Evolutionary conservation across 2,329 filamentous ascomycete genomes (phyloP).

Genomic region (Cercospora berteroae): DNA sequence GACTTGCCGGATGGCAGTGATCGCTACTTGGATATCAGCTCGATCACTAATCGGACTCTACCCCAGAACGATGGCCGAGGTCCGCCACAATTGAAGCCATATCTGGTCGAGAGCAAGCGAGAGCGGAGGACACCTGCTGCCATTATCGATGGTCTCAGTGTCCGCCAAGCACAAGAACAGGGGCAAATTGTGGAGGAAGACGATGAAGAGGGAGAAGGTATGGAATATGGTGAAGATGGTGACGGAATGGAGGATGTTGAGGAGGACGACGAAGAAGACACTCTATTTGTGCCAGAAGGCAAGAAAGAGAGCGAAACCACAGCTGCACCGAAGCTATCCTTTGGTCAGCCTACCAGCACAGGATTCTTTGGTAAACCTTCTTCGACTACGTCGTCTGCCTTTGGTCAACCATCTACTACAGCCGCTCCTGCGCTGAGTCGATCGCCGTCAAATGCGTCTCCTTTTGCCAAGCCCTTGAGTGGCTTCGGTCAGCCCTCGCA

Average conservation of each 20-base stretch:
- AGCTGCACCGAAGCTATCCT: conserved; percentile 12
- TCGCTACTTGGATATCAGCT: conserved; percentile 54
- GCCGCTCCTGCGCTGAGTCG: conserved; percentile 6
- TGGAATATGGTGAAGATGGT: conserved; percentile 31
- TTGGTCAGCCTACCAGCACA: conserved; percentile 15
- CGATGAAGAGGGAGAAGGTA: conserved; percentile 35
- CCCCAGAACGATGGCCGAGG: conserved; percentile 37
- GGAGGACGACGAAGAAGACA: conserved; percentile 36
- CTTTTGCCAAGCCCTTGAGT: conserved; percentile 22
- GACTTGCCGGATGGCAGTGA: conserved; percentile 42
- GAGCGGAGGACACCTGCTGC: conserved; percentile 55
- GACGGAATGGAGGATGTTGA: conserved; percentile 32
- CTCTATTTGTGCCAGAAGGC: conserved; percentile 44
- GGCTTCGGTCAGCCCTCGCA: conserved; percentile 19
- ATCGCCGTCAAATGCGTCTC: conserved; percentile 11
- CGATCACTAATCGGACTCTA: conserved; percentile 41
- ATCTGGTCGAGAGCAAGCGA: conserved; percentile 58
- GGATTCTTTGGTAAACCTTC: conserved; percentile 16
- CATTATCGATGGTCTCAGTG: conserved; percentile 56
- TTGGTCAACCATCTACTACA: conserved; percentile 18
- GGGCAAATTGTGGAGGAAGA: conserved; percentile 49
- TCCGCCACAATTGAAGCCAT: conserved; percentile 41
- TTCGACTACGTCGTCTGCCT: conserved; percentile 14
- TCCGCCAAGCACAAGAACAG: conserved; percentile 50
- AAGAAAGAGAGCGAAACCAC: neutral